phyloP scores from a whole-genome alignment of 1,139 yeast species.

The Saccharomyces hybrid region DNA sequence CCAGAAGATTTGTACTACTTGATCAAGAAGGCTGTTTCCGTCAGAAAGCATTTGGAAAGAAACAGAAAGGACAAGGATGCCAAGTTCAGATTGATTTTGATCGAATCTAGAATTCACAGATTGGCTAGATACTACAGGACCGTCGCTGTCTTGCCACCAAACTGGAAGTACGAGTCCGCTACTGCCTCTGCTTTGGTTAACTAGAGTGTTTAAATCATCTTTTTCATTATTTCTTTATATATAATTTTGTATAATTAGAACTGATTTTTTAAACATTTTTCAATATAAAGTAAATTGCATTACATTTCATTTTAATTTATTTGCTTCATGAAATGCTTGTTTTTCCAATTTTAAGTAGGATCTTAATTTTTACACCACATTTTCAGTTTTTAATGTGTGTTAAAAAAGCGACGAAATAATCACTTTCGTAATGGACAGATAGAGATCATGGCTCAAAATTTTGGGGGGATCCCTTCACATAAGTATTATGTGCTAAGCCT shows the following conservation, averaged over 20 bases:
- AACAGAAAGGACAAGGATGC: conserved; percentile 99
- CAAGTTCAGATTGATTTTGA: conserved; percentile 99
- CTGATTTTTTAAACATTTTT: conserved; percentile 1
- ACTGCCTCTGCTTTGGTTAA: conserved; percentile 99
- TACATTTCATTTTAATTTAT: background rate
- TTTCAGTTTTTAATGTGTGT: background rate
- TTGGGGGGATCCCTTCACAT: conserved; percentile 10
- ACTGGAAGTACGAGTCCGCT: conserved; percentile 99
- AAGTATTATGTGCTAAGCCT: conserved; percentile 19
- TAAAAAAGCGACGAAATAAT: background rate
- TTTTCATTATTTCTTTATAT: background rate
- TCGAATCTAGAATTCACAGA: conserved; percentile 99
- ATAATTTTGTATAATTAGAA: background rate
- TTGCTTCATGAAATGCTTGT: background rate
- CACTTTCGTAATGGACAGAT: background rate
- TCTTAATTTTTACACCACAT: background rate
- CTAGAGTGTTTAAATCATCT: conserved; percentile 39
- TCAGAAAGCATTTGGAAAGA: conserved; percentile 99
- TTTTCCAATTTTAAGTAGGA: background rate
- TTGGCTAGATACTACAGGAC: conserved; percentile 99
- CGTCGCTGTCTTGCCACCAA: conserved; percentile 97
- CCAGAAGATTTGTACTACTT: conserved; percentile 99
- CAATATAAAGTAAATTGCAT: background rate
- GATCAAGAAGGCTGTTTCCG: conserved; percentile 98
- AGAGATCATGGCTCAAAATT: background rate